Base-by-base conservation (phyloP, 192 early-diverging fungal species). In the Obelidium mucronatum region DNA sequence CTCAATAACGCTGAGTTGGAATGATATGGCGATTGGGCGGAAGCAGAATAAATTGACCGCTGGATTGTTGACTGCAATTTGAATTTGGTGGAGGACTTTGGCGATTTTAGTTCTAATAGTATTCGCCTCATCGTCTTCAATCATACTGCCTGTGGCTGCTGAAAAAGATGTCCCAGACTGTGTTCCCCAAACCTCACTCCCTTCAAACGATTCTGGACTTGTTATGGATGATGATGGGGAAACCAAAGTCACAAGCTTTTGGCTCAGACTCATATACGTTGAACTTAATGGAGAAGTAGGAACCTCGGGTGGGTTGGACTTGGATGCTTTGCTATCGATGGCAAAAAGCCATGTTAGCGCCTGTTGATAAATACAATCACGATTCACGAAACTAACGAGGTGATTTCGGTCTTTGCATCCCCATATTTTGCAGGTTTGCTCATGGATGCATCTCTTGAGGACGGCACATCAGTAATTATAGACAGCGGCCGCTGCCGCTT, bases 1-100 rank as follows among this genome's bases (percentile, higher is more conserved):
- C 48, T 94, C 93, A 39, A 92, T 89, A 26, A 90, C 74, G 55
- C 88, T 89, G 24, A 93, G 82, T 62, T 92, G 89, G 78, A 89
- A 92, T 15, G 92, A 89, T 17, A 91, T 85, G 33, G 90, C 79
- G 53, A 89, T 86, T 8, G 90, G 84, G 2, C 87, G 78, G 53
- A 90, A 91, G 31, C 89, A 85, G 11, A 87, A 78, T 31, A 90
- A 82, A 34, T 76, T 84, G 1, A 85, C 61, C 0, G 35, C 34
- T 36, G 67, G 54, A 35, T 74, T 74, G 31, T 55, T 26, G 28
- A 56, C 52, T 5, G 35, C 51, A 40, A 71, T 17, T 58, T 78
- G 77, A 39, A 78, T 71, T 52, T 73, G 69, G 30, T 71, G 60
- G 11, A 78, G 60, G 15, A 78, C 51, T 35, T 56, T 71, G 19